Conservation (phyloP, 2,329 filamentous ascomycete genomes). For the Helotiales sp. region DNA sequence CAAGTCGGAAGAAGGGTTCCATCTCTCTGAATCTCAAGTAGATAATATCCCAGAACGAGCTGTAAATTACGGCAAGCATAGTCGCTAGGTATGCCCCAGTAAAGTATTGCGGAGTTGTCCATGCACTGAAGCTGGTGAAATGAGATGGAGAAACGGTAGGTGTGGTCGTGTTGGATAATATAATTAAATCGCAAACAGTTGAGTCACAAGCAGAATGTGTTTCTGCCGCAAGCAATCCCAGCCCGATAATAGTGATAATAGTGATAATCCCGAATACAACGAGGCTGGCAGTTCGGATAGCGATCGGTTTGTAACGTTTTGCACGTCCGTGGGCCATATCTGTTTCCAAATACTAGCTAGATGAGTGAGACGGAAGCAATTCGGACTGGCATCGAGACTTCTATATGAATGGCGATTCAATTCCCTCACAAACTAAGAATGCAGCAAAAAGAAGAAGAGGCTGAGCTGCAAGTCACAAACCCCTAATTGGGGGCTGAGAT, state of each 20-base stretch:
- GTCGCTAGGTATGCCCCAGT: conserved; percentile 7
- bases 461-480: background rate
- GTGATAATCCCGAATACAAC: background rate
- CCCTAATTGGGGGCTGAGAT: background rate
- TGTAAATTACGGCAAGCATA: conserved; percentile 11
- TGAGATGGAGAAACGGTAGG: too few species aligned
- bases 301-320: background rate
- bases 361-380: too few species aligned
- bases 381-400: too few species aligned
- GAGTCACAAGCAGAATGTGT: background rate
- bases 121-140: background rate
- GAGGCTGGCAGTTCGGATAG: background rate
- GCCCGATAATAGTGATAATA: background rate
- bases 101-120: background rate
- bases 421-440: too few species aligned
- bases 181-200: too few species aligned
- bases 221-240: background rate
- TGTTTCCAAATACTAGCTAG: too few species aligned
- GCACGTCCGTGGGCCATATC: background rate
- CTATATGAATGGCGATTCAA: too few species aligned
- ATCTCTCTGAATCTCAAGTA: conserved; percentile 5
- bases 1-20: conserved; percentile 7
- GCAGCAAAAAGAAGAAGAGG: too few species aligned
- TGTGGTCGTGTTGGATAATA: too few species aligned
- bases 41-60: conserved; percentile 6